Percentiles rank a stretch among this genome's conserved stretches.
These are phyloP conservation scores for Combretum micranthum DNA, from an alignment of 345 rosid genomes.

Conservation along the genomic window DNA sequence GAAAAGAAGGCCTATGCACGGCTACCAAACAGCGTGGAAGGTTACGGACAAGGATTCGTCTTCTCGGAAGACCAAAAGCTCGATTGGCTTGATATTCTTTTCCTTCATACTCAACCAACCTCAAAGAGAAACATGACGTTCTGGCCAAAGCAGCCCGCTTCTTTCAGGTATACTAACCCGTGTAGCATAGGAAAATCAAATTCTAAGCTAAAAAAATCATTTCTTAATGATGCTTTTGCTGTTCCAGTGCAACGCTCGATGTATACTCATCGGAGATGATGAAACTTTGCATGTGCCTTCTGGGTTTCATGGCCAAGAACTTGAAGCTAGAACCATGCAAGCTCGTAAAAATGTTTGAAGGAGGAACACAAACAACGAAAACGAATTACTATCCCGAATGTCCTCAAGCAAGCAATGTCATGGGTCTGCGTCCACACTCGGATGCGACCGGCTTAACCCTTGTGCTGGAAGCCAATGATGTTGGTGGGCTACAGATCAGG, in stretches of 20 bases:
- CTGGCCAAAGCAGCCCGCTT: conserved; percentile 31
- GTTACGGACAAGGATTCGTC: conserved; percentile 53
- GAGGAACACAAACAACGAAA: conserved; percentile 31
- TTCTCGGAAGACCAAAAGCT: conserved; percentile 40
- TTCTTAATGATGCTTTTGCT: too few species aligned
- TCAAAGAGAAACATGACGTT: conserved; percentile 17
- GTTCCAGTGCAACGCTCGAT: conserved; percentile 20
- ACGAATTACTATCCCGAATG: conserved; percentile 42
- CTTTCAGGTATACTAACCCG: conserved; percentile 28
- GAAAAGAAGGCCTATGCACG: conserved; percentile 31
- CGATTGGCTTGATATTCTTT: conserved; percentile 50
- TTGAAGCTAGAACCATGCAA: conserved; percentile 20
- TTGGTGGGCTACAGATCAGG: conserved; percentile 27
- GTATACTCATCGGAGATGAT: conserved; percentile 22
- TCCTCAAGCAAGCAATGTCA: conserved; percentile 18
- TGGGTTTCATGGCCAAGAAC: conserved; percentile 25
- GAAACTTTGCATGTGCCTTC: conserved; percentile 7
- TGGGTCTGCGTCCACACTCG: conserved; percentile 33
- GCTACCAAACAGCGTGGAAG: conserved; percentile 31
- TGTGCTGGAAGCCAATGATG: conserved; percentile 23
- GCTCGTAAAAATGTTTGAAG: conserved; percentile 17
- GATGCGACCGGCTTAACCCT: conserved; percentile 30
- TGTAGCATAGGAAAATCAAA: too few species aligned
- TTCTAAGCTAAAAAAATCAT: too few species aligned
- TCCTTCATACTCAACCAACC: conserved; percentile 26